Conservation (phyloP, 225 moss, liverwort and hornwort species). For the Straminergon stramineum region DNA sequence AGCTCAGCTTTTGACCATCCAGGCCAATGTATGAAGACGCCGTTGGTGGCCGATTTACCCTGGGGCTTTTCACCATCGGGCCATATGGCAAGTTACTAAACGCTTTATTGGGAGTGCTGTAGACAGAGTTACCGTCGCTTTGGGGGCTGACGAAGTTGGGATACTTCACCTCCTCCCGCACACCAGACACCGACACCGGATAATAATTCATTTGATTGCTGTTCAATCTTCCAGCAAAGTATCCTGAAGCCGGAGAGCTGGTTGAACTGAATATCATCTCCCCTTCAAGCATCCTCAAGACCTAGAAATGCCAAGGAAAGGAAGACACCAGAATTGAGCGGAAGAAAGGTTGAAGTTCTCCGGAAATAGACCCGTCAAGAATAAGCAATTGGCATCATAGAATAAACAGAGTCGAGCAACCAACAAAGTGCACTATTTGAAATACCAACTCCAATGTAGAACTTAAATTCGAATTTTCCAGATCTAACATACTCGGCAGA, state of each 20-base stretch:
- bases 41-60: conserved; percentile 1
- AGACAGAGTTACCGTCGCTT: conserved; percentile 26
- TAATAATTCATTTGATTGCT: conserved; percentile 10
- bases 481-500: neutral
- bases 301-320: conserved; percentile 10
- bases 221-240: conserved; percentile 28
- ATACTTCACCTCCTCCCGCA: conserved; percentile 36
- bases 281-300: conserved; percentile 53
- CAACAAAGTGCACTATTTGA: neutral
- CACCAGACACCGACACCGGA: neutral
- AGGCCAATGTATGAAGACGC: conserved; percentile 7
- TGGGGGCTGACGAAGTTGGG: conserved; percentile 33
- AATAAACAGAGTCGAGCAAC: neutral
- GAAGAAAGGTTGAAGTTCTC: neutral
- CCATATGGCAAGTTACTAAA: conserved; percentile 20
- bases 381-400: neutral
- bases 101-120: conserved; percentile 18
- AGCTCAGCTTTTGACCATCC: conserved; percentile 27
- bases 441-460: neutral
- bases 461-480: neutral
- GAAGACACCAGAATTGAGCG: neutral
- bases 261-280: conserved; percentile 48
- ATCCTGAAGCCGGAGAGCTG: conserved; percentile 36
- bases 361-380: neutral
- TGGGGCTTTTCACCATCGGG: conserved; percentile 14